Evolutionary conservation across 2,329 filamentous ascomycete genomes (phyloP), one percentile per base, ranked within the genome.

Genomic region (Didymella pomorum): DNA sequence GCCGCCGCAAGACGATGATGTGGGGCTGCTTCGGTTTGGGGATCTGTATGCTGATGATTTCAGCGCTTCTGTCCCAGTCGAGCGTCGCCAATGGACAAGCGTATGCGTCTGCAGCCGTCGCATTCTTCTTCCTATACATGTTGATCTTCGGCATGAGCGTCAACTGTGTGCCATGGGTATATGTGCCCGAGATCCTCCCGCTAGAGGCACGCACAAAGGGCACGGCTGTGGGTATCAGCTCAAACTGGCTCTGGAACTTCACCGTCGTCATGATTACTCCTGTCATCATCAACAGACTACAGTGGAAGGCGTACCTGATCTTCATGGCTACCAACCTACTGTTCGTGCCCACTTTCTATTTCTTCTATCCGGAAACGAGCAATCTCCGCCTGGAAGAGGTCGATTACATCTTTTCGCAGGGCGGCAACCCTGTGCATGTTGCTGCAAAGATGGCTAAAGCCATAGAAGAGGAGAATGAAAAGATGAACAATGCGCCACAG

Each of bases 81-180:
- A 23, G 8, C 4, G 41, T 14, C 11, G 41, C 41, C 21, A 25
- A 23, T 43, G 41, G 41, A 23, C 41, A 43, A 5, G 11, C 41
- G 11, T 37, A 45, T 11, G 16, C 18, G n/a, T 37, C 28, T 14
- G 16, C 50, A 3, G 89, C 87, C 0, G 88, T 88, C 0, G 87
- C 86, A 0, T 85, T 85, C 1, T 88, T 91, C 73, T 92, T 90
- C 69, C 79, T 89, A 39, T 89, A 87, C 71, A 89, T 86, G 0
- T 82, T 80, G 0, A 79, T 86, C 0, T 89, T 89, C 60, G 87
- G 86, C n/a, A 85, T 86, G 0, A 87, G 86, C 0, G 87, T 84
- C 85, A 69, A 86, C 3, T 84, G 81, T 0, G 81, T 84, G 3
- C 80, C 81, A 0, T 76, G 76, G 83, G 73, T 89, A 0, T 89